These are phyloP conservation scores for Scedosporium aurantiacum DNA, from an alignment of 2,329 filamentous ascomycete species.

Conservation along the genomic window DNA sequence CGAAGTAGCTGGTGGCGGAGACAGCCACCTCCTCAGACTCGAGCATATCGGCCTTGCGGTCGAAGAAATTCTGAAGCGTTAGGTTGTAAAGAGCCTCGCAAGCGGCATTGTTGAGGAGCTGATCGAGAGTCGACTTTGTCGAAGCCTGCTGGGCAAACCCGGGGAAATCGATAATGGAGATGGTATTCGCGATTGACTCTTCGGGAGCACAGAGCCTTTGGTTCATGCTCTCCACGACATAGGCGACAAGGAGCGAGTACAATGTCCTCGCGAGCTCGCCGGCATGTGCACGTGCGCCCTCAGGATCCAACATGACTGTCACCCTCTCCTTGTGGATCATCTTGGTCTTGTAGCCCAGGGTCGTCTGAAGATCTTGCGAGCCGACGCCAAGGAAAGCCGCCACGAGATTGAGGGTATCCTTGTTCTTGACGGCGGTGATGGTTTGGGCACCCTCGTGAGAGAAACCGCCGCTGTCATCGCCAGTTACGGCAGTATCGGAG, in stretches of 20 bases:
- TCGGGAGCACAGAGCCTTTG: conserved; percentile 78
- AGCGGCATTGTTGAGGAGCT: conserved; percentile 88
- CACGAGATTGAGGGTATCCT: conserved; percentile 73
- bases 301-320: conserved; percentile 95
- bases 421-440: conserved; percentile 83
- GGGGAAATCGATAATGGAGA: conserved; percentile 93
- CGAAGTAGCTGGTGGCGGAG: conserved; percentile 89
- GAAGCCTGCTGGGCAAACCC: conserved; percentile 79
- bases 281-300: conserved; percentile 79
- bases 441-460: conserved; percentile 87
- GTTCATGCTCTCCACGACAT: conserved; percentile 88
- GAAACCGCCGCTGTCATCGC: conserved; percentile 90
- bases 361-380: conserved; percentile 70
- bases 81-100: conserved; percentile 89
- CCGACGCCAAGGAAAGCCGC: conserved; percentile 91
- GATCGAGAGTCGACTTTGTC: conserved; percentile 78
- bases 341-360: conserved; percentile 91
- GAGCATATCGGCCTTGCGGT: conserved; percentile 82
- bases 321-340: conserved; percentile 92
- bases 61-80: conserved; percentile 90
- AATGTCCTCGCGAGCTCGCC: conserved; percentile 88
- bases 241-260: conserved; percentile 88
- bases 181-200: conserved; percentile 81
- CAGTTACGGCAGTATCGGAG: conserved; percentile 64
- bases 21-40: conserved; percentile 90